Evolutionary conservation across 805 yeast genomes (phyloP), one percentile per base, ranked within the genome.

Genomic region (Saturnispora hagleri): DNA sequence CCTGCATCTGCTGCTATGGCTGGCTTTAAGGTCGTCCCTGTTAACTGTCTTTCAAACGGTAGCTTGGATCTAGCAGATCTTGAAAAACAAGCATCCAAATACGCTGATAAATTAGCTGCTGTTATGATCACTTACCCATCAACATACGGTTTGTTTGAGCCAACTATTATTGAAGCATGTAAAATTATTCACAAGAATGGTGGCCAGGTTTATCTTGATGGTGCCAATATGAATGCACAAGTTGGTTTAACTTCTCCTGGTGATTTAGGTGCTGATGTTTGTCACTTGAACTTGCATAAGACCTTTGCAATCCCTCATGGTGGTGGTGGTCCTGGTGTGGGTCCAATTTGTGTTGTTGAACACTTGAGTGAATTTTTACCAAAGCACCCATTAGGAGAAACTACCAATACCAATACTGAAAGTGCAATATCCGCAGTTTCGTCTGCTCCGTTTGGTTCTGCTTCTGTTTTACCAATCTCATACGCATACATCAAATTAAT

Each of bases 301-400:
- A 93, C 99, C 1, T 93, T 93, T 74, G 89, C 97, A 45, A 89
- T 93, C 63, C 95, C 97, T 51, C 99, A 93, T 64, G 99, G 99
- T 64, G 99, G 99, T 65, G 99, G 99, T 66, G 99, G 99, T 43
- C 99, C 99, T 42, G 99, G 98, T 65, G 95, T 89, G 62, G 99
- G 97, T 18, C 98, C 98, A 48, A 93, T 93, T 57, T 89, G 98
- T 76, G 98, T 91, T 52, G 84, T 82, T 59, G 71, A 76, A 47
- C 96, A 89, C 68, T 74, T 93, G 61, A 77, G 76, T 43, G 87
- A 88, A 50, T 89, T 80, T 70, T 76, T 93, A 61, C 99, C 99
- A 45, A 73, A 74, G 13, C 97, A 93, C 69, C 76, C 79, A 22
- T 73, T 86, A 41, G 73, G 79, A 15, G 77, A 82, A 61, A 80